Evolutionary conservation across 2,329 filamentous ascomycete genomes (phyloP).

Genomic region (Cryphonectria radicalis): DNA sequence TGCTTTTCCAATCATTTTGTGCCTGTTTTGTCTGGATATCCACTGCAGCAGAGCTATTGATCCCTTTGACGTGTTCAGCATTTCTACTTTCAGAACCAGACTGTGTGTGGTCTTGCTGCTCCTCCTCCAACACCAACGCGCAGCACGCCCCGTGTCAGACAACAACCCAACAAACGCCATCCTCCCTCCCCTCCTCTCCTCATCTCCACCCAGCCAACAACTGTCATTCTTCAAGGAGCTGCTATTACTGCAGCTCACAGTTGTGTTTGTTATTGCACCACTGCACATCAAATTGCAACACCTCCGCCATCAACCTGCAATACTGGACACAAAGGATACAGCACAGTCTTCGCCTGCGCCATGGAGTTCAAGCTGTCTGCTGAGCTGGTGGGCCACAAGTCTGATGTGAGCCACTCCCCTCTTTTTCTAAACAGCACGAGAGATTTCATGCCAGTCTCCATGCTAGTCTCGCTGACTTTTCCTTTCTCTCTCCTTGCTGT

Average conservation of each 20-base stretch:
- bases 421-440: background rate
- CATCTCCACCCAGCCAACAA: background rate
- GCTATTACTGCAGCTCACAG: background rate
- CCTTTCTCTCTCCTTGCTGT: constrained; percentile 14
- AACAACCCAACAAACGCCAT: background rate
- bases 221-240: background rate
- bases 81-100: background rate
- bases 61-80: background rate
- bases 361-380: constrained; percentile 89
- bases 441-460: constrained; percentile 27
- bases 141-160: background rate
- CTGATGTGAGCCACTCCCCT: constrained; percentile 71
- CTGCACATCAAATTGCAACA: background rate
- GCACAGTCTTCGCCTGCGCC: constrained; percentile 19
- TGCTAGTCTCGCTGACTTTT: constrained; percentile 4
- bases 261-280: background rate
- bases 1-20: background rate
- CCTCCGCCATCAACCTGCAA: background rate
- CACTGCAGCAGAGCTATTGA: background rate
- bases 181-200: background rate
- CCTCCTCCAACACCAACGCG: background rate
- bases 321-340: background rate
- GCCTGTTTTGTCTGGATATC: background rate
- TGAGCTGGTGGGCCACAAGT: constrained; percentile 84
- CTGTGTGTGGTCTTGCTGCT: background rate